Evolutionary conservation across 164 flowering plant genomes (phyloP), one percentile per base, ranked within the genome.

Genomic region (Stephania cephalantha): DNA sequence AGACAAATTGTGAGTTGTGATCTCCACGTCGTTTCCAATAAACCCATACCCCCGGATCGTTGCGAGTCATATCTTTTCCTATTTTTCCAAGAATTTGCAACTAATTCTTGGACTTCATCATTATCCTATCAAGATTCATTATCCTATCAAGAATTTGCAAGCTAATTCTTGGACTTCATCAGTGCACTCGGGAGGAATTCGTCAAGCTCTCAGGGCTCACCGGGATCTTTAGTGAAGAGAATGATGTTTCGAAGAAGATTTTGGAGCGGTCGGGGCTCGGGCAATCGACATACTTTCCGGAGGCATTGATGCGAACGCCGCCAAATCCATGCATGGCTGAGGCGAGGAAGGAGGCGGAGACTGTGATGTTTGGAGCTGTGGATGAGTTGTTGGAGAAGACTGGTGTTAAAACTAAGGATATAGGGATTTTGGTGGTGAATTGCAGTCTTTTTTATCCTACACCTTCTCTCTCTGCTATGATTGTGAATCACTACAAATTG

Each of bases 281-380:
- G 1, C 76, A 78, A 22, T 46, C 75, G 18, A 80, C 86, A 10
- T 81, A 81, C 71, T 71, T 79, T 13, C 80, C 86, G 0, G 80
- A 74, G 55, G 81, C 82, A 2, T 30, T 82, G 74, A 6, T 71
- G 1, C 46, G 69, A 29, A 69, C 65, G 5, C 81, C 84, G 3
- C 83, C 80, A 5, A 76, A 78, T 18, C 74, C 77, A 0, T 73
- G 78, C 68, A 63, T 82, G 73, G 78, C 67, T 0, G 84, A 76
- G 69, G 79, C 84, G 1, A 78, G 75, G 78, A 73, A 72, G 46
- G 86, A 85, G 52, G 78, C 84, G 5, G 80, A 80, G 70, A 46
- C 46, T 20, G 85, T 78, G 71, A 76, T 85, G 76, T 84, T 84
- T 72, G 88, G 86, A 18, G 83, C 85, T 25, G 75, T 85, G 4